Evolutionary conservation across 2,329 filamentous ascomycete genomes (phyloP).

Genomic region (Alternaria arbusti): DNA sequence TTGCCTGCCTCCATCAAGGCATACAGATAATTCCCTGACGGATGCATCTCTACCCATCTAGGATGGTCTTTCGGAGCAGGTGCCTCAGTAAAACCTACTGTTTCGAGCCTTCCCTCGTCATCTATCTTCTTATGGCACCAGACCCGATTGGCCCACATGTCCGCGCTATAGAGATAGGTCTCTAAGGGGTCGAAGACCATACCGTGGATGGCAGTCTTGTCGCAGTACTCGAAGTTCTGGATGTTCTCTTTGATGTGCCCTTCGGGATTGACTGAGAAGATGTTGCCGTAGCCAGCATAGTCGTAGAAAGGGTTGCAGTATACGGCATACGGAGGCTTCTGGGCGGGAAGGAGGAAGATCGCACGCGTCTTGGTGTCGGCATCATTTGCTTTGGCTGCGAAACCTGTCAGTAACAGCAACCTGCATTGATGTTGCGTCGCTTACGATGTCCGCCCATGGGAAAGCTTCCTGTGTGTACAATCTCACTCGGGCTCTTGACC

Average conservation of each 20-base stretch:
- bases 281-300: constrained; percentile 79
- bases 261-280: constrained; percentile 67
- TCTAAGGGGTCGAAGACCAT: constrained; percentile 81
- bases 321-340: constrained; percentile 78
- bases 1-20: constrained; percentile 91
- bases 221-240: constrained; percentile 76
- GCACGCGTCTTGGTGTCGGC: constrained; percentile 81
- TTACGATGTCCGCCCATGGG: constrained; percentile 77
- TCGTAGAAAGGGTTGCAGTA: constrained; percentile 93
- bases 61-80: constrained; percentile 77
- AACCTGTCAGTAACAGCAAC: constrained; percentile 6
- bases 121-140: constrained; percentile 81
- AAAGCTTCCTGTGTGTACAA: constrained; percentile 74
- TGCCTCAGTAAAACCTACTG: constrained; percentile 76
- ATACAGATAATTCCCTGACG: constrained; percentile 79
- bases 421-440: constrained; percentile 32
- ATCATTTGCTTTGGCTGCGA: constrained; percentile 69
- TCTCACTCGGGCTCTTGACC: constrained; percentile 76
- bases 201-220: constrained; percentile 76
- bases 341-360: constrained; percentile 84
- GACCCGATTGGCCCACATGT: constrained; percentile 78
- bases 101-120: constrained; percentile 66
- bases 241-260: constrained; percentile 69
- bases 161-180: constrained; percentile 78
- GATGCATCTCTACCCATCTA: constrained; percentile 86